phyloP scores from a whole-genome alignment of 345 rosid species.

The Aquilaria yunnanensis region DNA sequence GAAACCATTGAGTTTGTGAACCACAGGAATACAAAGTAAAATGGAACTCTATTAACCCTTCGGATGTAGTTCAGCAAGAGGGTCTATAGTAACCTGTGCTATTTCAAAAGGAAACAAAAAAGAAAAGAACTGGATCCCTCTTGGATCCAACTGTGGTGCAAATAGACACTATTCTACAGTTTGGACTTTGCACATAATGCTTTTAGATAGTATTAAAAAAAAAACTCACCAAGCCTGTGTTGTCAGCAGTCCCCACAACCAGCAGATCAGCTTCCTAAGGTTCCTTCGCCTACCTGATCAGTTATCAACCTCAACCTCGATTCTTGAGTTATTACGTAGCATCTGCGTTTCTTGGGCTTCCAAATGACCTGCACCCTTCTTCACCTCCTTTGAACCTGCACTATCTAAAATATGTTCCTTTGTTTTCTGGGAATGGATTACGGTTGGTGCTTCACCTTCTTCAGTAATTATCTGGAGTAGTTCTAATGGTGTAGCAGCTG shows the following conservation, averaged over 20 bases:
- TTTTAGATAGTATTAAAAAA: conserved; percentile 3
- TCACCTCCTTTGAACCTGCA: conserved; percentile 1
- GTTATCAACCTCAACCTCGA: conserved; percentile 4
- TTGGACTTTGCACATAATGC: conserved; percentile 10
- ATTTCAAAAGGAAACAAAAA: not conserved
- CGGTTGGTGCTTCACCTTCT: conserved; percentile 12
- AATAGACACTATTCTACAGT: conserved; percentile 21
- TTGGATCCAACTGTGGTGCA: conserved; percentile 23
- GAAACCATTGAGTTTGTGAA: too few relatives aligned
- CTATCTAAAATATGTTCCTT: conserved; percentile 5
- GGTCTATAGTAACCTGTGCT: too few relatives aligned
- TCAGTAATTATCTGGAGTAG: conserved; percentile 39
- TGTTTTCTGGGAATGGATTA: conserved; percentile 14
- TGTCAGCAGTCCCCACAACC: conserved; percentile 14
- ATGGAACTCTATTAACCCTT: too few relatives aligned
- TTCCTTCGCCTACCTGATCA: conserved; percentile 6
- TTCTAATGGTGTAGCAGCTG: conserved; percentile 79
- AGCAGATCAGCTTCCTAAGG: conserved; percentile 11
- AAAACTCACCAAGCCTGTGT: conserved; percentile 19
- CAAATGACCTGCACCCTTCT: conserved; percentile 4
- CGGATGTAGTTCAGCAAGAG: too few relatives aligned
- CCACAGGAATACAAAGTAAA: too few relatives aligned
- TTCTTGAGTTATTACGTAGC: conserved; percentile 1
- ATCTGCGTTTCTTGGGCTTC: conserved; percentile 7
- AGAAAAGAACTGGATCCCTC: conserved; percentile 8